phyloP scores from a whole-genome alignment of 2,329 filamentous ascomycete genomes.

The Ciborinia camelliae region DNA sequence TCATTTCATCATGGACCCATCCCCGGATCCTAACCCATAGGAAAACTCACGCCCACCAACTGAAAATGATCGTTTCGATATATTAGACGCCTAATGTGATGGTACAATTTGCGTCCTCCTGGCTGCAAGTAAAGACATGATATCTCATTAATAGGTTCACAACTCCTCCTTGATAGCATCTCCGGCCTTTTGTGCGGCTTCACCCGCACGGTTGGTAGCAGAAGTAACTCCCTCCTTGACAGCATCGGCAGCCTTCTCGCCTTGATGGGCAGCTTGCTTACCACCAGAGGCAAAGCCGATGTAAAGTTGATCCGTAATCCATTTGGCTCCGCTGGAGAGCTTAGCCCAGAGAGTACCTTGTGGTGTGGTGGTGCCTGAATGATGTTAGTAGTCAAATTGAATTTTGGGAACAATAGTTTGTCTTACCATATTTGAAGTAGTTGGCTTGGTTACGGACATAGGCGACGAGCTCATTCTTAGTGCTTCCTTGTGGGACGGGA shows the following conservation, averaged over 20 bases:
- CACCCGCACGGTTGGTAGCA: constrained; percentile 38
- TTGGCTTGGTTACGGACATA: constrained; percentile 69
- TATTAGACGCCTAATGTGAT: constrained; percentile 14
- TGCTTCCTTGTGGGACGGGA: constrained; percentile 35
- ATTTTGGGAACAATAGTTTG: neutral
- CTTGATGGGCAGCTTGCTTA: constrained; percentile 41
- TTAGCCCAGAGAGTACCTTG: constrained; percentile 64
- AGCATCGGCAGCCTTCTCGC: constrained; percentile 46
- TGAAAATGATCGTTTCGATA: constrained; percentile 2
- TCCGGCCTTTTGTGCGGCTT: constrained; percentile 38
- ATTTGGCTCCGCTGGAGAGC: constrained; percentile 47
- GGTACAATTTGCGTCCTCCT: constrained; percentile 10
- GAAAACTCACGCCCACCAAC: constrained; percentile 3
- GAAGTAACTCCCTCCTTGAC: constrained; percentile 38
- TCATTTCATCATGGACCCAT: constrained; percentile 2
- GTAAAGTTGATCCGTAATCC: constrained; percentile 48
- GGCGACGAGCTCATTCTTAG: constrained; percentile 62
- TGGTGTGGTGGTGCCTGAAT: constrained; percentile 53
- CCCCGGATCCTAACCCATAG: neutral
- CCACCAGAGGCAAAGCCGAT: constrained; percentile 46
- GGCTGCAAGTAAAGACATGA: neutral
- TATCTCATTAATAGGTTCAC: constrained; percentile 23
- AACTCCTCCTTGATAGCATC: constrained; percentile 39
- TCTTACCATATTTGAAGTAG: constrained; percentile 68
- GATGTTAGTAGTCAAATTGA: neutral